Base-by-base conservation (phyloP, 2,329 filamentous ascomycete species). In the Fusarium decemcellulare region DNA sequence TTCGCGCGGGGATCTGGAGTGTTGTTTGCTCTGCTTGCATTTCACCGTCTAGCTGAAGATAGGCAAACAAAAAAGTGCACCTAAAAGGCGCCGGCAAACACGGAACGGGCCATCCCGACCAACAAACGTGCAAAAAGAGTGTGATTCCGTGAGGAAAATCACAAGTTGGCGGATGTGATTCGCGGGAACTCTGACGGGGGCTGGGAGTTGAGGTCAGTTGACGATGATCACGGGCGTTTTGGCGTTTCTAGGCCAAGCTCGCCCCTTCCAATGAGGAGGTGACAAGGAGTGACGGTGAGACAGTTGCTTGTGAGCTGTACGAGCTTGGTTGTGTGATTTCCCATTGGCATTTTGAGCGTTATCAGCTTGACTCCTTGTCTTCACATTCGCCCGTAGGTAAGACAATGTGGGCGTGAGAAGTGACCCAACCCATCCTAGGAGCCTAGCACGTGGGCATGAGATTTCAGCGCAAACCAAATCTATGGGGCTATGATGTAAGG, bases 51-150 rank as follows among this genome's bases (percentile, higher is more conserved):
- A 9, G 29, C 44, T 48, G 23, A 29, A 15, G 36, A 4, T 29
- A 6, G 54, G 8, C 23, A 18, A 34, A 43, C 14, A 42, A 36
- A 52, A 59, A 47, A 12, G 47, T 14, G n/a, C 44, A 63, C 37
- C 47, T 46, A 51, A 47, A 67, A 36, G 47, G 52, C 34, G 39
- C 56, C 44, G 39, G 56, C 43, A 48, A 56, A 61, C 34, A 71
- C 68, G 68, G 68, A 14, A 68, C 68, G 68, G 50, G 59, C 68
- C 68, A 70, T 68, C 64, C 68, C 68, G 68, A 37, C 18, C 64
- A 61, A 56, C 32, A 62, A 32, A 59, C 51, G 60, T 52, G 42
- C 40, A 23, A 44, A 37, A 23, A 27, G 10, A 8, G 44, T 47
- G 16, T 36, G 36, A 32, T 53, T 48, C 54, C 14, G 40, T 30